A percentile compares a stretch with the other conserved stretches of the same genome.
Evolutionary conservation across 805 yeast genomes (phyloP).

Genomic region (Ogataea saltuana): DNA sequence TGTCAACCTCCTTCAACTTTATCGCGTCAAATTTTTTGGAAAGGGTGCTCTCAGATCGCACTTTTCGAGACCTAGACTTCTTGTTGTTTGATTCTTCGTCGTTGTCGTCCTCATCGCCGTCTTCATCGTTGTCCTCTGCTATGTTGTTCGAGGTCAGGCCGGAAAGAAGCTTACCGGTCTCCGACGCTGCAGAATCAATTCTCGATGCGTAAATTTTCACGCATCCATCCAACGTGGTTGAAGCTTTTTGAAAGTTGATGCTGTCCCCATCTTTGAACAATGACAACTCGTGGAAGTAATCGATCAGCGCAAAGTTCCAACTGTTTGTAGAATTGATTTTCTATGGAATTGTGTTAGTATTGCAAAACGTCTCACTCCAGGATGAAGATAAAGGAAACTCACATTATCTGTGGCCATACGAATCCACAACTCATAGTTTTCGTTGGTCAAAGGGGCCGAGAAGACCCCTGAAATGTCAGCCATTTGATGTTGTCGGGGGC

Average conservation of each 20-base stretch:
- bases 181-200: slow-evolving; percentile 88
- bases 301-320: slow-evolving; percentile 90
- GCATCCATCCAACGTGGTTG: slow-evolving; percentile 92
- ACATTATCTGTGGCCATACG: slow-evolving; percentile 73
- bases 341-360: slow-evolving; percentile 9
- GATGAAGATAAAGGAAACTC: slow-evolving; percentile 10
- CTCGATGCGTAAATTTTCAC: slow-evolving; percentile 89
- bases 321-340: slow-evolving; percentile 82
- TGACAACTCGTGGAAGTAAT: slow-evolving; percentile 83
- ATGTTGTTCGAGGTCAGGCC: slow-evolving; percentile 42
- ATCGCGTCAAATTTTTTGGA: slow-evolving; percentile 42
- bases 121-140: slow-evolving; percentile 25
- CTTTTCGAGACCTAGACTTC: slow-evolving; percentile 22
- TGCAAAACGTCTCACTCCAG: slow-evolving; percentile 5
- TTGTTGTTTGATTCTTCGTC: slow-evolving; percentile 18
- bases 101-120: slow-evolving; percentile 27
- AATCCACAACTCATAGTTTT: slow-evolving; percentile 77
- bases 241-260: slow-evolving; percentile 87
- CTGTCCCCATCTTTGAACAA: slow-evolving; percentile 72
- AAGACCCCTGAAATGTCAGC: slow-evolving; percentile 20
- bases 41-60: slow-evolving; percentile 34
- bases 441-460: slow-evolving; percentile 31
- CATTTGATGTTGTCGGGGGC: slow-evolving; percentile 9
- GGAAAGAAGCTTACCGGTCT: slow-evolving; percentile 73
- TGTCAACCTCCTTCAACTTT: slow-evolving; percentile 47